A percentile compares a stretch with the other conserved stretches of the same genome.
phyloP scores from a whole-genome alignment of 495 filamentous ascomycete genomes.

The Podospora pseudopauciseta region DNA sequence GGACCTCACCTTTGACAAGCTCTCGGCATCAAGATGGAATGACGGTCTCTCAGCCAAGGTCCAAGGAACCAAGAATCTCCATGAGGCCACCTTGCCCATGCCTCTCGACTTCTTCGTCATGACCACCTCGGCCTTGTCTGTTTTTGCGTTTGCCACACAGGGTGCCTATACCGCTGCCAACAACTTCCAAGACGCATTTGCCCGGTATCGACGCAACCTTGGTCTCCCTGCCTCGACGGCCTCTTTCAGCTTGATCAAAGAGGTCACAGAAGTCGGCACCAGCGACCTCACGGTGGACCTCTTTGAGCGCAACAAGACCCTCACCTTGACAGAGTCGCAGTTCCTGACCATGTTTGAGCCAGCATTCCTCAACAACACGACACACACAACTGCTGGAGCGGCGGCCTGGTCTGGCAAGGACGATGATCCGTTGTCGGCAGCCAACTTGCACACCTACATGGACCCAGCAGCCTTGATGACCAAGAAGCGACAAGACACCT shows the following conservation, averaged over 20 bases:
- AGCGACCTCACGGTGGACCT: neutral
- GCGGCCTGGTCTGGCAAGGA: neutral
- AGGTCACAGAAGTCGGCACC: neutral
- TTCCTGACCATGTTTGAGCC: neutral
- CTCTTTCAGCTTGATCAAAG: neutral
- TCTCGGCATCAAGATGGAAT: slow-evolving; percentile 6
- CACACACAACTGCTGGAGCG: neutral
- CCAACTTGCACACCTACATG: neutral
- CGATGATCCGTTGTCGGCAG: neutral
- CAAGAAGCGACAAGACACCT: neutral
- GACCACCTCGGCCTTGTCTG: slow-evolving; percentile 48
- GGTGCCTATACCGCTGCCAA: slow-evolving; percentile 54
- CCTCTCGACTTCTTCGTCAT: slow-evolving; percentile 55
- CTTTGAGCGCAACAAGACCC: neutral
- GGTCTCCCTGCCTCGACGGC: slow-evolving; percentile 15
- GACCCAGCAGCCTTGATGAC: neutral
- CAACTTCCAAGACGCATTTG: slow-evolving; percentile 41
- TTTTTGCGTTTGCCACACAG: slow-evolving; percentile 48
- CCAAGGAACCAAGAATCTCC: slow-evolving; percentile 42
- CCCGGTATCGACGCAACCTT: neutral
- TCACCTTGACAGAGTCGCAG: neutral
- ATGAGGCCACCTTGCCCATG: slow-evolving; percentile 34
- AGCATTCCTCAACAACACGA: neutral
- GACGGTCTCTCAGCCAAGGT: slow-evolving; percentile 38
- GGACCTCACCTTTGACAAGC: slow-evolving; percentile 5